A percentile compares a stretch with the other conserved stretches of the same genome.
These are phyloP conservation scores for Prosopis cineraria DNA, from an alignment of 306 rosid genomes.

Conservation along the genomic window DNA sequence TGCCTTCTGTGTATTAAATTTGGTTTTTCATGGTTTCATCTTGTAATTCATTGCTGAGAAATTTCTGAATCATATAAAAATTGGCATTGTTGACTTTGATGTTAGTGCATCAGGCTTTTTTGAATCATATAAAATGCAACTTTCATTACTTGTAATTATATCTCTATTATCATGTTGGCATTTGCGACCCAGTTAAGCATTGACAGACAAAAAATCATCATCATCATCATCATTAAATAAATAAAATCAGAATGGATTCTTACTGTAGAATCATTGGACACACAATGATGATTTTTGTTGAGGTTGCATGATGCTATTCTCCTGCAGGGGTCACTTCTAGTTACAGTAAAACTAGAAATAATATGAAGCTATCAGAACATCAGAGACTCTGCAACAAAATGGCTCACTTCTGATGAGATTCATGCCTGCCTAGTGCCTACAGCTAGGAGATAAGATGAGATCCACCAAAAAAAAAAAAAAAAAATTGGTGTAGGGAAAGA, in stretches of 20 bases:
- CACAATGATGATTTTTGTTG: background rate
- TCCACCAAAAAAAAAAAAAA: background rate
- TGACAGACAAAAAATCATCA: background rate
- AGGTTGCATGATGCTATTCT: background rate
- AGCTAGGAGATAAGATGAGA: background rate
- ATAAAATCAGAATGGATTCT: background rate
- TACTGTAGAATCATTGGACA: background rate
- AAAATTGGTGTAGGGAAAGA: background rate
- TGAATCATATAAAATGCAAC: background rate
- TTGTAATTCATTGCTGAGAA: slow-evolving; percentile 1
- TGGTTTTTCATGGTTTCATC: slow-evolving; percentile 20
- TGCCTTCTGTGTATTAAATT: slow-evolving; percentile 50
- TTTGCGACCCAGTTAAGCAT: background rate
- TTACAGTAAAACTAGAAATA: background rate
- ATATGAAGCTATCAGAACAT: background rate
- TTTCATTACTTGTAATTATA: background rate
- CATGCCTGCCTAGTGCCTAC: background rate
- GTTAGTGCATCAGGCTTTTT: background rate
- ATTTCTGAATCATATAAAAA: background rate
- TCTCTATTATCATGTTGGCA: background rate
- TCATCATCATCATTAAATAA: background rate
- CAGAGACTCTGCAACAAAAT: background rate
- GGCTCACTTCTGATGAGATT: background rate
- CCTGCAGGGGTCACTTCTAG: background rate
- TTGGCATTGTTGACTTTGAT: slow-evolving; percentile 1